Base-by-base conservation (phyloP, 1,284 basidiomycete species). In the Puccinia polysora region DNA sequence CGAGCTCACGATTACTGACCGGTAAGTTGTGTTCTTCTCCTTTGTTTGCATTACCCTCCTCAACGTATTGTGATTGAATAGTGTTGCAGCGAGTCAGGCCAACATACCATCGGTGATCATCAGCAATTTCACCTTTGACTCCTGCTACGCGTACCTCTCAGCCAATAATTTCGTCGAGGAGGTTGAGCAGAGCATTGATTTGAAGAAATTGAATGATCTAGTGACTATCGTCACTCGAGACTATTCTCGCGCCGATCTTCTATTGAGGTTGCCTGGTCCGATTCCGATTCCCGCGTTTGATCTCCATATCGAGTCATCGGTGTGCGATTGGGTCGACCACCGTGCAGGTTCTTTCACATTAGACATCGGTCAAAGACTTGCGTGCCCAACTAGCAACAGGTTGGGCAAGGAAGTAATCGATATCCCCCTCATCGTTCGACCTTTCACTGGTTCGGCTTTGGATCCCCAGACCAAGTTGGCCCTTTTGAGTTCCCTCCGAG, bases 61-160 rank as follows among this genome's bases (percentile, higher is more conserved):
- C 40, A 43, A 7, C 40, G n/a, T n/a, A n/a, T n/a, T n/a, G n/a
- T n/a, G n/a, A n/a, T n/a, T 45, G 18, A 20, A 67, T 75, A 89
- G 88, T 77, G 82, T 87, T 60, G 88, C 88, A 0, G 88, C 87
- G 2, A 84, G 86, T 73, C 78, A 81, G 38, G 84, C 85, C 0
- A 82, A 84, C 0, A 82, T 89, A 30, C 88, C 88, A 0, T 87
- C 86, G 0, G 82, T 86, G 56, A 81, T 90, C 18, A 83, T 89
- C 74, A 89, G 87, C 64, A 89, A 89, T 80, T 90, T 90, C 78
- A 88, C 88, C 0, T 90, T 89, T 78, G 88, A 89, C 79, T 87
- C 88, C 0, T 88, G 89, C 10, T 90, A 87, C 77, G 88, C 87
- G 75, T 89, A 86, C 75, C 85, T 89, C 23, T 84, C 86, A 1